Evolutionary conservation across 257 asterid genomes (phyloP), one percentile per base, ranked within the genome.

Genomic region (Nicotiana knightiana): DNA sequence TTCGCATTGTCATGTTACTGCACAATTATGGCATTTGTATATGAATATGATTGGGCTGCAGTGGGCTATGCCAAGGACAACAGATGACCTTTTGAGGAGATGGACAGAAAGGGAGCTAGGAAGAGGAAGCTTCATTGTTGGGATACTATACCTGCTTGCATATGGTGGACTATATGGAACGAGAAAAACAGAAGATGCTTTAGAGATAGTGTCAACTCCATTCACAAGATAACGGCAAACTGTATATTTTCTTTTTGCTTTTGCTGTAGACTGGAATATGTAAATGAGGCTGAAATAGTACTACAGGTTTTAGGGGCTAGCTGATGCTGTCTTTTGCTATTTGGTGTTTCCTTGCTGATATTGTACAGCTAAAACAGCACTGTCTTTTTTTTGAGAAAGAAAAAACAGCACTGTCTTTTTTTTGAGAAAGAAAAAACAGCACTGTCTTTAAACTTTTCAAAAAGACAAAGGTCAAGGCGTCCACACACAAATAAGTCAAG

Each of bases 71-170:
- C 57, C 76, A 68, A 68, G 51, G 51, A 9, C 51, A 67, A 68
- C 77, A 68, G 57, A 21, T 68, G 77, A 68, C 57, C 77, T 68
- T 39, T 68, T n/a, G 77, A 39, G 32, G 46, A 26, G 77, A n/a
- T 39, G 77, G 57, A n/a, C 57, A n/a, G 77, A 68, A 68, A 43
- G 77, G 77, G 57, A 37, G 55, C 30, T 39, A 39, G 77, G 77
- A 39, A 39, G 32, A 39, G 32, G 77, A 68, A 68, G 33, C 28
- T 68, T 68, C 18, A n/a, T 43, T 12, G 37, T 21, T 21, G 6
- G 78, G 46, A 71, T 71, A 43, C 78, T 46, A 43, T 3, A 21
- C 59, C n/a, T 71, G 37, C 37, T 46, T 21, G 13, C 78, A 71
- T 21, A 71, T 1, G 61, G 37, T 24, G 59, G 78, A 71, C 54